Base-by-base conservation (phyloP, 2,329 filamentous ascomycete species). In the Aspergillus ibericus region DNA sequence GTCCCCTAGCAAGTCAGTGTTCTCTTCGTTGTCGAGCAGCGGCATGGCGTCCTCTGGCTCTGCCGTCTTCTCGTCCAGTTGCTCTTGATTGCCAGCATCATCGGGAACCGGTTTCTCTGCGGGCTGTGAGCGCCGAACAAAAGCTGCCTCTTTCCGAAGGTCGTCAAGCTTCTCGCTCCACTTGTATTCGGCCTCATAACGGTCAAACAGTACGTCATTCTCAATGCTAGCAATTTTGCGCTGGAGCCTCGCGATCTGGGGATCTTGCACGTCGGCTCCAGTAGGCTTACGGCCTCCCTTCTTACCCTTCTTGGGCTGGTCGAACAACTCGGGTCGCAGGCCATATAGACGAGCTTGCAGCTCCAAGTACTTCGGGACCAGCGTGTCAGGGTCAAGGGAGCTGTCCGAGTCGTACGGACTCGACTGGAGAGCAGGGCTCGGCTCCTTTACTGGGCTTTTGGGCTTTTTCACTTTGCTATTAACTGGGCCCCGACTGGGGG, bases 191-290 rank as follows among this genome's bases (percentile, higher is more conserved):
- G 88, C 90, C 34, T 83, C 73, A 47, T 82, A 80, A 58, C 82
- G 83, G 69, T 93, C 90, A 67, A 93, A 92, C 3, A 93, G 77
- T 15, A 92, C 81, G 69, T 93, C 90, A 25, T 85, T 88, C 68
- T 95, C 89, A 42, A 97, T 91, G 60, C 84, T 85, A 36, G 86
- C 83, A 38, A 97, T 78, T 70, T 93, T 96, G 15, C 87, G 86
- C 40, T 88, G 82, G 2, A 96, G 75, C 66, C 87, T 91, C 9
- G 83, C 82, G 44, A 87, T 79, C 60, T 85, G 83, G 20, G 83
- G 72, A 50, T 73, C 59, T 34, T 64, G 59, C 46, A 62, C 63
- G 55, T 62, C 36, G 27, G 56, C 54, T 35, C 61, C 56, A 59
- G 44, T 56, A 57, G 47, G 63, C 52, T 66, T 61, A 58, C 64